Percentiles rank a stretch among this genome's conserved stretches.
phyloP scores from a whole-genome alignment of 306 rosid species.

The Trichosanthes cucumerina region DNA sequence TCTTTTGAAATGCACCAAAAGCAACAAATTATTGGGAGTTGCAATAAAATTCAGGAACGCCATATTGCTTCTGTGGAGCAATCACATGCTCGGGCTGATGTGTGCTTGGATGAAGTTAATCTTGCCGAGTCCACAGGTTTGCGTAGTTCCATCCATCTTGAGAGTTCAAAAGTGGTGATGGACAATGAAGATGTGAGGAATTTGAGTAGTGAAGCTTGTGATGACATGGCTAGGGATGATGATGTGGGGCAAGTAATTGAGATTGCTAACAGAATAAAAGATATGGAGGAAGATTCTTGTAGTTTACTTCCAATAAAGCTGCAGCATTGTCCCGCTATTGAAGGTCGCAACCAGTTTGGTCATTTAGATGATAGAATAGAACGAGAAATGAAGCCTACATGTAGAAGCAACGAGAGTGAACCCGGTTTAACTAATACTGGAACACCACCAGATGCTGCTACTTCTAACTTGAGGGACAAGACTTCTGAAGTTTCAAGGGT shows the following conservation, averaged over 20 bases:
- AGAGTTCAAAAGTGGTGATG: constrained; percentile 6
- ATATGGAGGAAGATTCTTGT: constrained; percentile 10
- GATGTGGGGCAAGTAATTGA: constrained; percentile 24
- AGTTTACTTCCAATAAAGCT: not conserved
- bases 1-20: constrained; percentile 16
- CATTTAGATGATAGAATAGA: not conserved
- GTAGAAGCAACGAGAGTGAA: constrained; percentile 13
- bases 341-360: constrained; percentile 1
- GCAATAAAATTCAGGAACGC: constrained; percentile 15
- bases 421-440: not conserved
- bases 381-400: constrained; percentile 13
- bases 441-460: not conserved
- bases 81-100: constrained; percentile 10
- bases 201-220: constrained; percentile 18
- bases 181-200: constrained; percentile 19
- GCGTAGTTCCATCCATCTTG: not conserved
- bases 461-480: constrained; percentile 13
- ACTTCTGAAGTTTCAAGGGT: constrained; percentile 16
- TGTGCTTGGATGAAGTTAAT: constrained; percentile 16
- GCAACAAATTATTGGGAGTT: constrained; percentile 12
- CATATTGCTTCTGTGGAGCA: constrained; percentile 27
- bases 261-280: constrained; percentile 14
- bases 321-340: not conserved
- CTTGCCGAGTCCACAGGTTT: constrained; percentile 1
- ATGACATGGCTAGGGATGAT: constrained; percentile 12